Evolutionary conservation across 1,284 basidiomycete genomes (phyloP), one percentile per base, ranked within the genome.

Genomic region (Grifola frondosa): DNA sequence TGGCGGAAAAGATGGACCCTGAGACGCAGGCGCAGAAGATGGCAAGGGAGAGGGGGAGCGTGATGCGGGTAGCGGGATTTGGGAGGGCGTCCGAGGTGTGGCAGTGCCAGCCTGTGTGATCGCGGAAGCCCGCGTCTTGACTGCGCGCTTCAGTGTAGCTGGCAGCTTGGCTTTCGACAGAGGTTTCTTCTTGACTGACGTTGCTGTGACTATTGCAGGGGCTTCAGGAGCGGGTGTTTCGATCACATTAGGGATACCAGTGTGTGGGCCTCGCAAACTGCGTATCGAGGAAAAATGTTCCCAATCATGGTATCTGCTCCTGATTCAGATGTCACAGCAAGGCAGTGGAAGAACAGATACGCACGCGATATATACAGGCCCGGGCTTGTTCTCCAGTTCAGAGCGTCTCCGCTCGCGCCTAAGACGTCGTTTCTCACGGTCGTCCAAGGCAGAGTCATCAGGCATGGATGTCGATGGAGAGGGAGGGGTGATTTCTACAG

Each of bases 261-360:
- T 69, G 58, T 94, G 91, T 0, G 92, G 92, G 3, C 91, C 91
- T n/a, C 74, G 74, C 24, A 92, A 67, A 62, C 89, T 93, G 29
- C 91, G 85, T 40, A 95, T 87, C 16, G 88, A 91, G n/a, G 89
- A 92, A 61, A 94, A 95, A 63, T 95, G 92, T 60, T 95, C 90
- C 90, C 89, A 94, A 57, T 91, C 89, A 59, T 94, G 88, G 60
- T 93, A 93, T 24, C 88, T 90, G 56, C 13, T 36, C 31, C 31
- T 16, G 19, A 22, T 42, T 52, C 37, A 42, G 33, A 30, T 19
- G 21, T 30, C 20, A 30, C 3, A 24, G 37, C 7, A 30, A 38
- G 22, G 31, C 1, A 26, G 24, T 16, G 22, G 15, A 39, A 6
- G 32, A 21, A 30, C 15, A 46, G 35, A 19, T 10, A 85, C 86